These are phyloP conservation scores for Benincasa hispida DNA, from an alignment of 306 rosid species.

Conservation along the genomic window DNA sequence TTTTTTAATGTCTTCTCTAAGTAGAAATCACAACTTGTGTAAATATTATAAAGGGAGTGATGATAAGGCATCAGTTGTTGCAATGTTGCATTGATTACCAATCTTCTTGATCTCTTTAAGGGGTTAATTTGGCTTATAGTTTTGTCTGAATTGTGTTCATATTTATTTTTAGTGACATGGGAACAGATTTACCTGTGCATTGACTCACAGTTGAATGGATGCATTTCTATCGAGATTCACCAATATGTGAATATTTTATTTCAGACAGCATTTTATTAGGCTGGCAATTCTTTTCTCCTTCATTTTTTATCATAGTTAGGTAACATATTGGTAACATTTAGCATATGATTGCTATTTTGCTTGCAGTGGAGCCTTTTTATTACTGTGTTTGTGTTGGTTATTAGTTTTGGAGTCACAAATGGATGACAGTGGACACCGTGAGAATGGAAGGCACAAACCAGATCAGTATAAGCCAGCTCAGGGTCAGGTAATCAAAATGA, in stretches of 20 bases:
- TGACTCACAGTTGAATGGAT: background rate
- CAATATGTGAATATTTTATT: background rate
- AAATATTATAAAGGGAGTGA: background rate
- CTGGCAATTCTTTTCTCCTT: background rate
- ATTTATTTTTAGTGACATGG: too few relatives aligned
- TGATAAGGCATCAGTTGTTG: background rate
- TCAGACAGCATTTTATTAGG: background rate
- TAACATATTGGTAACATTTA: background rate
- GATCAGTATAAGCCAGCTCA: conserved; percentile 84
- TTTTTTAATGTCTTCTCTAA: background rate
- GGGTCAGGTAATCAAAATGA: conserved; percentile 54
- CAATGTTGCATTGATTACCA: background rate
- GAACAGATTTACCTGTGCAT: too few relatives aligned
- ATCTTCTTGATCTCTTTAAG: background rate
- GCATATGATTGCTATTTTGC: background rate
- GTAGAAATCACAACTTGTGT: background rate
- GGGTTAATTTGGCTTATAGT: background rate
- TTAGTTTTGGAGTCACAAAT: conserved; percentile 28
- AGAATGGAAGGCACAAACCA: conserved; percentile 84
- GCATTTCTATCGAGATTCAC: background rate
- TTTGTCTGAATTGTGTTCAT: background rate
- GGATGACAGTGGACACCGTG: conserved; percentile 89
- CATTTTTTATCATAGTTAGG: background rate
- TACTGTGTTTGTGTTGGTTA: conserved; percentile 11
- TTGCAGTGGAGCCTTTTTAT: conserved; percentile 1